Evolutionary conservation across 257 asterid species (phyloP), one percentile per base, ranked within the genome.

Genomic region (Gentiana dahurica): DNA sequence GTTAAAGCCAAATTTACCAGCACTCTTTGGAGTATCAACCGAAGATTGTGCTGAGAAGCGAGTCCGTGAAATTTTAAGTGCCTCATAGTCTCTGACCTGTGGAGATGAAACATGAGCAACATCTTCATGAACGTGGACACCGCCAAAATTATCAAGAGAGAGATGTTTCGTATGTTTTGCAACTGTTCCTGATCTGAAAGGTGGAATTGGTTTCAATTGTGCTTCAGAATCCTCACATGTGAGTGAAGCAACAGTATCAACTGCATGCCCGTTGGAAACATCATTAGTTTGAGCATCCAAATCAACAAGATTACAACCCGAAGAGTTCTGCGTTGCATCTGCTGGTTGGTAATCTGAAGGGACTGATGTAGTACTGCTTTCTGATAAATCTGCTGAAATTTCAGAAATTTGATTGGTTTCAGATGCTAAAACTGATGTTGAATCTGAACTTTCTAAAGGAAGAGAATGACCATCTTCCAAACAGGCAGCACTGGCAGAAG

Each of bases 91-190:
- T 66, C 63, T 72, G 12, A 53, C 56, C 36, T 55, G 63, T 59
- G 84, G 66, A 38, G 83, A 68, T 41, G 77, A 54, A 58, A 53
- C 64, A n/a, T 71, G 38, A 54, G 70, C 66, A 15, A 53, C 12
- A 51, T 55, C 68, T 62, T 62, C 79, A 53, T 58, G 38, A 11
- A 44, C 45, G 43, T 15, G 51, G 34, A 39, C 62, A 65, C 65
- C 52, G 33, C 44, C n/a, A 50, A 56, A 12, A 53, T 58, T 45
- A 54, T 13, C 63, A 44, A 36, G 82, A 13, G 73, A 66, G 13
- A 57, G 69, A 44, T 54, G 63, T 51, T 37, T 38, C 34, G 48
- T 50, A 57, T 61, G 60, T 36, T 41, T 57, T 34, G 53, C 51
- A 56, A 35, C 62, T 54, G 24, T 48, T 34, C 67, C 64, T 34